phyloP scores from a whole-genome alignment of 169 alveolate species.

The Cryptosporidium muris region DNA sequence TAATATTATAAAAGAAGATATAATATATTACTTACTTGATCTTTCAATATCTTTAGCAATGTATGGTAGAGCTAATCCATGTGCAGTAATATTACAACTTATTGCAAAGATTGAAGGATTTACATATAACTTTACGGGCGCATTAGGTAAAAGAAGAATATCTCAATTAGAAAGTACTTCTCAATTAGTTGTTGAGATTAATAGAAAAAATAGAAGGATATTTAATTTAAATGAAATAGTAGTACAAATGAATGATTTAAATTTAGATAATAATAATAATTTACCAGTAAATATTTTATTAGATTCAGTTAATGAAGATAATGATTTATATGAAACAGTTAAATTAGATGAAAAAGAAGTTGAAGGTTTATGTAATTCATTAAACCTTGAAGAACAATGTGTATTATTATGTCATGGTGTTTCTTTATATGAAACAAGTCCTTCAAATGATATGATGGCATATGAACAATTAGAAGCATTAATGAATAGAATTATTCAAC shows the following conservation, averaged over 20 bases:
- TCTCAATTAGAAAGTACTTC: constrained; percentile 82
- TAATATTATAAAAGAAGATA: not conserved
- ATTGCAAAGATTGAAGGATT: constrained; percentile 67
- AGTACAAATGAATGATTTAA: constrained; percentile 11
- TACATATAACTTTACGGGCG: constrained; percentile 80
- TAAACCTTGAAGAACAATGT: constrained; percentile 78
- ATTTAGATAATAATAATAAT: constrained; percentile 63
- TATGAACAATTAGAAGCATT: constrained; percentile 63
- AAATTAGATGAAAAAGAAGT: constrained; percentile 73
- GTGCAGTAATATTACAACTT: constrained; percentile 74
- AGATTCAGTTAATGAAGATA: constrained; percentile 76
- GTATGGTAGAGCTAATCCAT: constrained; percentile 75
- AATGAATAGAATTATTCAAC: constrained; percentile 69
- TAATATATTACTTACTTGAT: constrained; percentile 16
- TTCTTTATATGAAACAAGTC: constrained; percentile 77
- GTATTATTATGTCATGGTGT: constrained; percentile 78
- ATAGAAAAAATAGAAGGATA: constrained; percentile 55
- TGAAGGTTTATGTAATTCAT: constrained; percentile 71
- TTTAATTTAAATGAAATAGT: not conserved
- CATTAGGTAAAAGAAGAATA: constrained; percentile 83
- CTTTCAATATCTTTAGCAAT: constrained; percentile 40
- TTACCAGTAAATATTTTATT: constrained; percentile 79
- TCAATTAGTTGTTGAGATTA: constrained; percentile 81
- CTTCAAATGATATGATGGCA: constrained; percentile 80
- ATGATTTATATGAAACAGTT: constrained; percentile 79